phyloP scores from a whole-genome alignment of 306 rosid species.

The Cucurbita pepo region DNA sequence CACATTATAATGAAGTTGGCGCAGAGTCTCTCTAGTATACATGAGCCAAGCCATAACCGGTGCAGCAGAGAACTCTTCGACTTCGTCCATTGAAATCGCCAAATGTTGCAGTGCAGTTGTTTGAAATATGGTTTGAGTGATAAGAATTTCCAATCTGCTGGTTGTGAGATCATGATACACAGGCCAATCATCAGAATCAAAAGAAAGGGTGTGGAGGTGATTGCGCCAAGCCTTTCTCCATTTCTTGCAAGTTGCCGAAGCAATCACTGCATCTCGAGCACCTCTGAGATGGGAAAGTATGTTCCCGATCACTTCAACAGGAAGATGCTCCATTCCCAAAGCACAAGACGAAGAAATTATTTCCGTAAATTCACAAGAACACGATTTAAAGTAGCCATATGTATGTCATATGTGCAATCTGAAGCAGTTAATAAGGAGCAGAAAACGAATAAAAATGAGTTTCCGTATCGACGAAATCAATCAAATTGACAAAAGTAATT shows the following conservation, averaged over 20 bases:
- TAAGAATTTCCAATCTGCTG: constrained; percentile 48
- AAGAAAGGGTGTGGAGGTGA: constrained; percentile 55
- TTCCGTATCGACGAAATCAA: background rate
- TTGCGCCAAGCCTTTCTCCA: constrained; percentile 57
- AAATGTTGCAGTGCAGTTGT: constrained; percentile 47
- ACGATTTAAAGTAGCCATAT: background rate
- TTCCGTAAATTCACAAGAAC: background rate
- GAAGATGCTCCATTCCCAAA: constrained; percentile 38
- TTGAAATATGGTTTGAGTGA: constrained; percentile 75
- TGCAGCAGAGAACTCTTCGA: constrained; percentile 53
- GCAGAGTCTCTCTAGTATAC: constrained; percentile 58
- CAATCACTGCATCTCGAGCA: constrained; percentile 60
- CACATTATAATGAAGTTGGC: constrained; percentile 42
- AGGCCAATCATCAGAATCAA: constrained; percentile 55
- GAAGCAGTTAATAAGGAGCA: background rate
- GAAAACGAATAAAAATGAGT: background rate
- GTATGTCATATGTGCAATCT: background rate
- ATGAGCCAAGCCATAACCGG: constrained; percentile 81
- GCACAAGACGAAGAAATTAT: background rate
- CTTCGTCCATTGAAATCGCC: constrained; percentile 61
- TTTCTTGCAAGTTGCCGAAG: constrained; percentile 67
- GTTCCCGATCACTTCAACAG: constrained; percentile 77
- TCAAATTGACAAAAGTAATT: background rate
- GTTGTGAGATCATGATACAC: constrained; percentile 38
- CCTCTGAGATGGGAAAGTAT: constrained; percentile 58